Percentiles rank a stretch among this genome's conserved stretches.
Conservation (phyloP, 768 basidiomycete genomes). For the Podaxis carcinomalis region DNA sequence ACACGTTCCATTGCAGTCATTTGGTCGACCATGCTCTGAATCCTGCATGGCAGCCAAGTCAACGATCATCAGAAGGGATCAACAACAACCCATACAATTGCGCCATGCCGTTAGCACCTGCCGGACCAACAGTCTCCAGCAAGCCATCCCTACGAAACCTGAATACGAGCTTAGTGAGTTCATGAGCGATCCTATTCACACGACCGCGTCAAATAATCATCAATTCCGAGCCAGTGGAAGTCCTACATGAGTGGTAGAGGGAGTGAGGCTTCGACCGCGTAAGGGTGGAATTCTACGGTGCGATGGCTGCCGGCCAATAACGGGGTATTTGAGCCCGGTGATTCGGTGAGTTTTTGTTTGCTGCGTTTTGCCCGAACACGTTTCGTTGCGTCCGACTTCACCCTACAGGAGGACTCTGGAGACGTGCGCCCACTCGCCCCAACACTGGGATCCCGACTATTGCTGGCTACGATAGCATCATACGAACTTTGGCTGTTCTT, state of each 20-base stretch:
- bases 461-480: constrained; percentile 30
- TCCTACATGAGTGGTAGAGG: constrained; percentile 79
- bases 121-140: constrained; percentile 87
- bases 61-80: background rate
- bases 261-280: constrained; percentile 56
- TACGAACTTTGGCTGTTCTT: constrained; percentile 32
- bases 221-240: background rate
- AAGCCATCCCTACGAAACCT: constrained; percentile 75
- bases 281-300: constrained; percentile 56
- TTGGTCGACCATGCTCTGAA: constrained; percentile 82
- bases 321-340: constrained; percentile 44
- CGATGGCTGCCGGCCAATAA: constrained; percentile 53
- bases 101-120: constrained; percentile 77
- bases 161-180: constrained; percentile 67
- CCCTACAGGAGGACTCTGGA: constrained; percentile 21
- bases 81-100: constrained; percentile 41
- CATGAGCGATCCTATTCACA: constrained; percentile 67
- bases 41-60: constrained; percentile 31
- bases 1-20: constrained; percentile 87
- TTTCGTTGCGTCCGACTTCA: constrained; percentile 53
- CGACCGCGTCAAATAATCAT: background rate
- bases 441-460: constrained; percentile 24
- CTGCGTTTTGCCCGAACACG: constrained; percentile 69
- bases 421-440: constrained; percentile 28
- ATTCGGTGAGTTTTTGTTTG: constrained; percentile 43